A percentile compares a stretch with the other conserved stretches of the same genome.
These are phyloP conservation scores for Apophysomyces elegans DNA, from an alignment of 371 early-diverging fungal species.

Conservation along the genomic window DNA sequence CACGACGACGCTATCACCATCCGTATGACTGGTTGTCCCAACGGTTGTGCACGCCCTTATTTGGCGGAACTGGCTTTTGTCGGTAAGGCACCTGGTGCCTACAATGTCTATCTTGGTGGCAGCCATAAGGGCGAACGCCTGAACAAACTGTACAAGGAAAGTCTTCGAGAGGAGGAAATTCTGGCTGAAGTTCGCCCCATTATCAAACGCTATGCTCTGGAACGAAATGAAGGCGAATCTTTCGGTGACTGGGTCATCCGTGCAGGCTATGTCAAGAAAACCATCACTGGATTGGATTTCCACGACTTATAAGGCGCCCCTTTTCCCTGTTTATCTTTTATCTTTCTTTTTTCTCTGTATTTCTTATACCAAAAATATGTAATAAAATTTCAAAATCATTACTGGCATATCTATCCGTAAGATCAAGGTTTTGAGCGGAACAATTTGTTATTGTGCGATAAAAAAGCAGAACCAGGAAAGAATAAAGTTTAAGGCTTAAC, in stretches of 20 bases:
- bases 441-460: no score
- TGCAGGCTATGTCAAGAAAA: constrained; percentile 83
- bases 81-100: constrained; percentile 93
- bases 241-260: constrained; percentile 96
- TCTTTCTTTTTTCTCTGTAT: constrained; percentile 17
- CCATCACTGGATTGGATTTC: constrained; percentile 77
- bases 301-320: constrained; percentile 58
- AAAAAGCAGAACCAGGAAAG: no score
- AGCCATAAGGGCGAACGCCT: constrained; percentile 85
- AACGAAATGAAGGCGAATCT: constrained; percentile 74
- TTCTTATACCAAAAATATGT: constrained; percentile 1
- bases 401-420: no score
- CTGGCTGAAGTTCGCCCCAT: constrained; percentile 75
- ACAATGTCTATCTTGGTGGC: constrained; percentile 95
- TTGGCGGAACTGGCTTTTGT: constrained; percentile 93
- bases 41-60: constrained; percentile 94
- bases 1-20: constrained; percentile 88
- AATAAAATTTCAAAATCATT: background rate
- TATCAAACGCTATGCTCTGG: constrained; percentile 78
- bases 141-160: constrained; percentile 89
- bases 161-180: constrained; percentile 86
- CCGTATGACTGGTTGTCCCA: constrained; percentile 97
- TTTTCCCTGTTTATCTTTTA: background rate
- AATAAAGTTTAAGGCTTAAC: no score
- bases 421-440: no score